These are phyloP conservation scores for Diospyros kaki DNA, from an alignment of 148 eudicot genomes.

Conservation along the genomic window DNA sequence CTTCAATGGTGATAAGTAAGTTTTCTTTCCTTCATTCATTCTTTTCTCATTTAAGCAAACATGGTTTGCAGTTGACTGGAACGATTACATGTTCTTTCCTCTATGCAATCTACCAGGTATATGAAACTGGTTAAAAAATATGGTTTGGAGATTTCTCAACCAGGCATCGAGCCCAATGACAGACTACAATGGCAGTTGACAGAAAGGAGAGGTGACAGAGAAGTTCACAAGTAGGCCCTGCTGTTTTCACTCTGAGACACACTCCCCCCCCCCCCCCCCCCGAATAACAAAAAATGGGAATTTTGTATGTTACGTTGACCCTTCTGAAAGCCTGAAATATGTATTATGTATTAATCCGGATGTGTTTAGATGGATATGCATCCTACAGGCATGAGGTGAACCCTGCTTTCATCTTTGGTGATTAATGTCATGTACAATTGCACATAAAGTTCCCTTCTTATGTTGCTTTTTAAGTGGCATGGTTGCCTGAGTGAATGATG, in stretches of 20 bases:
- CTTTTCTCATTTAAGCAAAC: background rate
- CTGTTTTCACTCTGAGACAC: background rate
- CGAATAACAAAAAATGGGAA: background rate
- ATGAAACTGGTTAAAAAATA: constrained; percentile 68
- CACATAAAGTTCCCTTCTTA: background rate
- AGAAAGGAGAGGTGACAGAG: constrained; percentile 77
- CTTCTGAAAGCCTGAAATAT: background rate
- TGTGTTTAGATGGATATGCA: background rate
- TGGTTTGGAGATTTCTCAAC: constrained; percentile 82
- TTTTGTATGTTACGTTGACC: background rate
- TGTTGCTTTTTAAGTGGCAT: background rate
- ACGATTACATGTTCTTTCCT: background rate
- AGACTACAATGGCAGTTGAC: constrained; percentile 90
- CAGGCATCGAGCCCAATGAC: constrained; percentile 83
- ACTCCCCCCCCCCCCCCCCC: background rate
- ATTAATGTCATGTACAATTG: background rate
- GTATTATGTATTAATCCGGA: background rate
- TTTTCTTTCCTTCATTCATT: constrained; percentile 1
- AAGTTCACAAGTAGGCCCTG: constrained; percentile 74
- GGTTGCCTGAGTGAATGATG: background rate
- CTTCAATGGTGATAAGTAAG: constrained; percentile 64
- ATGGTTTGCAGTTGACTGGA: background rate
- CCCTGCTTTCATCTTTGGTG: background rate
- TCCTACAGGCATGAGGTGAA: background rate
- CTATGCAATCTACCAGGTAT: constrained; percentile 37